phyloP scores from a whole-genome alignment of 306 rosid genomes.

The Medicago ruthenica region DNA sequence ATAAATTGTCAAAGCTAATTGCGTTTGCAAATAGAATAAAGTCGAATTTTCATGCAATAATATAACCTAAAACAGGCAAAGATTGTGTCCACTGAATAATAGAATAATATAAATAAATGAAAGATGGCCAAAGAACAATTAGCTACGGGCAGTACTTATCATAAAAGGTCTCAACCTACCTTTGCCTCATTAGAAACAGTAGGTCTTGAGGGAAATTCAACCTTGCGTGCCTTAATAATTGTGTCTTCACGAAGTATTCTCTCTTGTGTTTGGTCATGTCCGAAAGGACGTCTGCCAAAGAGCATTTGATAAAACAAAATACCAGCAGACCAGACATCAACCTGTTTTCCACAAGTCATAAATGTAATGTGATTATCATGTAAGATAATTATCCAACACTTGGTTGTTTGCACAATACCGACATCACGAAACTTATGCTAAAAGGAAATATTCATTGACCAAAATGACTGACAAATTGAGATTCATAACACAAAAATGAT shows the following conservation, averaged over 20 bases:
- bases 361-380: conserved; percentile 5
- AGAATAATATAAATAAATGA: conserved; percentile 27
- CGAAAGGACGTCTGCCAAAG: conserved; percentile 94
- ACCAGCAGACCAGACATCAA: conserved; percentile 99
- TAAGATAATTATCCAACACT: conserved; percentile 6
- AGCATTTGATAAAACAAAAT: conserved; percentile 93
- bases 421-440: conserved; percentile 13
- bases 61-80: conserved; percentile 21
- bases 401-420: conserved; percentile 24
- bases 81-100: neutral
- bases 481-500: conserved; percentile 1
- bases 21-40: neutral
- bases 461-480: neutral
- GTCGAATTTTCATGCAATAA: neutral
- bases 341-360: conserved; percentile 58
- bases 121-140: neutral
- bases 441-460: conserved; percentile 4
- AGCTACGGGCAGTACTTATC: conserved; percentile 15
- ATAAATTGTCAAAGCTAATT: neutral
- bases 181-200: conserved; percentile 92
- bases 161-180: conserved; percentile 59
- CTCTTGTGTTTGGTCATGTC: conserved; percentile 97
- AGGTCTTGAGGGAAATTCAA: conserved; percentile 92
- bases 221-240: conserved; percentile 93
- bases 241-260: conserved; percentile 98